A percentile compares a stretch with the other conserved stretches of the same genome.
Evolutionary conservation across 2,329 filamentous ascomycete genomes (phyloP).

Genomic region (Hirsutella minnesotensis): DNA sequence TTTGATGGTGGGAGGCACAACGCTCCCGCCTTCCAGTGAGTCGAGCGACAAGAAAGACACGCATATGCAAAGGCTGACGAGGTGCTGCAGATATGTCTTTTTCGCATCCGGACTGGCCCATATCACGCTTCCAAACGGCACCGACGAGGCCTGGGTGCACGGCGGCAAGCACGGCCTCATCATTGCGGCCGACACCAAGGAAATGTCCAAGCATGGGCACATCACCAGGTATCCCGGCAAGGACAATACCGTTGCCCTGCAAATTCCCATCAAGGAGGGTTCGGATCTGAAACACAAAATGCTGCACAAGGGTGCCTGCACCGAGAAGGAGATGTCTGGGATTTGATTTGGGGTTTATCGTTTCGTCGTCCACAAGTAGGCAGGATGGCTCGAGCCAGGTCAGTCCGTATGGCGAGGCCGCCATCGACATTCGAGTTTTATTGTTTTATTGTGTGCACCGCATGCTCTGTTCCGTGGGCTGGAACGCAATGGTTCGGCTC

Average conservation of each 20-base stretch:
- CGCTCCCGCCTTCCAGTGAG: conserved; percentile 28
- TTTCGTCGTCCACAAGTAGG: too few species aligned
- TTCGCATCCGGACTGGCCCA: conserved; percentile 28
- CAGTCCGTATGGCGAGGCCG: too few species aligned
- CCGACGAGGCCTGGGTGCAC: conserved; percentile 20
- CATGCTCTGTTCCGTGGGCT: too few species aligned
- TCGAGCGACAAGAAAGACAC: background rate
- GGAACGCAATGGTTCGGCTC: too few species aligned
- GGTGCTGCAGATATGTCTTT: conserved; percentile 15
- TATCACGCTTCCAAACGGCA: conserved; percentile 26
- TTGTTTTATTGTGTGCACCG: too few species aligned
- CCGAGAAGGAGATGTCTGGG: background rate
- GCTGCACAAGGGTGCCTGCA: conserved; percentile 4
- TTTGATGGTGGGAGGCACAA: conserved; percentile 29
- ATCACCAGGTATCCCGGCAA: conserved; percentile 25
- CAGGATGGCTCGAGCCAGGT: too few species aligned
- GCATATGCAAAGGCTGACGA: too few species aligned
- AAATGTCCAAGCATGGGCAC: conserved; percentile 27
- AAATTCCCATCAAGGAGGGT: conserved; percentile 6
- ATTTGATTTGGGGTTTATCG: background rate
- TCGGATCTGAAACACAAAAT: conserved; percentile 4
- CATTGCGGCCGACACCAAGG: conserved; percentile 28
- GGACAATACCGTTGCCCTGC: conserved; percentile 22
- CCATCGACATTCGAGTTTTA: too few species aligned
- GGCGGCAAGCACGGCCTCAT: conserved; percentile 29